Evolutionary conservation across 2,329 filamentous ascomycete genomes (phyloP).

Genomic region (Cytospora chrysosperma): DNA sequence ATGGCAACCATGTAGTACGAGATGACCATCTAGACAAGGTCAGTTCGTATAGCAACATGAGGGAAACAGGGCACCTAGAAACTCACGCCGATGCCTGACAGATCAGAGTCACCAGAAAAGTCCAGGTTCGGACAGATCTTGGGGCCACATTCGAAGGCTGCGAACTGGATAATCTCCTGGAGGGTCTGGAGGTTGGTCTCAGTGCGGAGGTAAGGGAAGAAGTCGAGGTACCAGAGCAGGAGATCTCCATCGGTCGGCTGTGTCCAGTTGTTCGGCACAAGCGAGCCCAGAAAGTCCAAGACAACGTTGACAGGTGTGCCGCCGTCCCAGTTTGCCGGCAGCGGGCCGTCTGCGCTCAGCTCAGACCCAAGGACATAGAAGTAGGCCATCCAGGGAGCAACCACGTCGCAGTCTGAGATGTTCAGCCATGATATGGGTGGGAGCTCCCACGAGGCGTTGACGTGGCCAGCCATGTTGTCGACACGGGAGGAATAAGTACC

Average conservation of each 20-base stretch:
- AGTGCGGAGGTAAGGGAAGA: not conserved
- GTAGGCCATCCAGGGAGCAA: not conserved
- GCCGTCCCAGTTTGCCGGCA: not conserved
- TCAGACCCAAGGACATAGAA: not conserved
- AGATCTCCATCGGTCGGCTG: not conserved
- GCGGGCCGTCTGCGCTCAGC: rapidly evolving
- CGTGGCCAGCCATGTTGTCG: not conserved
- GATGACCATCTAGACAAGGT: conserved; percentile 7
- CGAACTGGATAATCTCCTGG: conserved; percentile 3
- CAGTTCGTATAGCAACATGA: too few relatives aligned
- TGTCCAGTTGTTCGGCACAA: conserved; percentile 17
- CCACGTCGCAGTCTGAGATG: not conserved
- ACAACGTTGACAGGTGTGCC: conserved; percentile 6
- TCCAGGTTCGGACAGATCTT: conserved; percentile 20
- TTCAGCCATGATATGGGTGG: not conserved
- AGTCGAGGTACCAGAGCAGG: conserved; percentile 12
- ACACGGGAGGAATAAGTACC: too few relatives aligned
- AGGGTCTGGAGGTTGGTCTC: conserved; percentile 1
- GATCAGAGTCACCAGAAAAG: conserved; percentile 21
- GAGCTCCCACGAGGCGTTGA: conserved; percentile 10
- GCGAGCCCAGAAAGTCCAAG: conserved; percentile 5
- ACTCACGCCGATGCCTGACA: conserved; percentile 23
- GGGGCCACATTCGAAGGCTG: conserved; percentile 11
- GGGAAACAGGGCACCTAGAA: too few relatives aligned
- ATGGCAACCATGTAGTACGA: conserved; percentile 21